Evolutionary conservation across 2,329 filamentous ascomycete species (phyloP), one percentile per base, ranked within the genome.

Genomic region (Sporothrix brunneoviolacea): DNA sequence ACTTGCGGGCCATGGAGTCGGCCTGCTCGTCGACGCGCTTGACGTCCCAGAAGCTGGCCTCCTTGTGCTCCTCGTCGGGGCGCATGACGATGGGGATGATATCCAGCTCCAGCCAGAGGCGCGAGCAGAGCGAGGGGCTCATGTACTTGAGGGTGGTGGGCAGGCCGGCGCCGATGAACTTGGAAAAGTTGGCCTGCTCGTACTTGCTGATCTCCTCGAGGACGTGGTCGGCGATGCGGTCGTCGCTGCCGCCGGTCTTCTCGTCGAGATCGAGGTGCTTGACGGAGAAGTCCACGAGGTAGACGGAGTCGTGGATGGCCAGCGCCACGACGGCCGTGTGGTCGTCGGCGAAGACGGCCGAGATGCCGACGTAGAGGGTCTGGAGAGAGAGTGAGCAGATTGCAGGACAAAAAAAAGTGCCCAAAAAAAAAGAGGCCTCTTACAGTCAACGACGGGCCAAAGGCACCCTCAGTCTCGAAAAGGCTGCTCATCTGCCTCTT

Each of bases 1-100:
- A 88, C 70, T 90, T 91, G 54, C 88, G 76, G 2, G 83, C 84
- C 78, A 91, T 86, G 1, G 84, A 86, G 62, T 91, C 88, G 1
- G 88, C 86, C 64, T 90, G 83, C 63, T 93, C 88, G 59, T 91
- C 88, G 4, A 90, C 75, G n/a, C 74, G 69, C 61, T 81, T 80
- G 30, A 68, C 64, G 40, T 75, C 70, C 73, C 76, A 79, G 55
- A 75, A 71, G 37, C 59, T 67, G 58, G 51, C 67, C 42, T 64
- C 65, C 58, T 70, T 69, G 55, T 65, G 61, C 37, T 72, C 68
- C 12, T 72, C 65, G 48, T 74, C 71, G 5, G 72, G 71, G 9
- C 68, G 70, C 55, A 89, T 73, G 4, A 85, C 76, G 36, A 91
- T 72, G 1, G 86, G 84, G 3, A 91, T 78, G 51, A 91, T 80